Conservation (phyloP, 305 asterid genomes). For the Fraxinus greggii region DNA sequence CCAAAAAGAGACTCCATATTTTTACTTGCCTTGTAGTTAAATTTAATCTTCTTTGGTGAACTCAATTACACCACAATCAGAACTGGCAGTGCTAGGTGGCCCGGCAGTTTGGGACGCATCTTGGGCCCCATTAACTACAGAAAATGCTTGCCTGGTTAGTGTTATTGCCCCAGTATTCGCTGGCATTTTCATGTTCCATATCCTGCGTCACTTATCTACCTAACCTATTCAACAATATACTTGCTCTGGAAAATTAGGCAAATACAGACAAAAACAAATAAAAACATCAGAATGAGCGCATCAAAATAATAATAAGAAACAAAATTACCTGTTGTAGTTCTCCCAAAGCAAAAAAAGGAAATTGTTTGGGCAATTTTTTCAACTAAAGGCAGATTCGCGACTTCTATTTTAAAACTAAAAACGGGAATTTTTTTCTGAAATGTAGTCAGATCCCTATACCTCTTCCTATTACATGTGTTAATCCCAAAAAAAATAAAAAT, state of each 20-base stretch:
- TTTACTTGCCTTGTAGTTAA: constrained; percentile 56
- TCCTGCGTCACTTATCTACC: constrained; percentile 67
- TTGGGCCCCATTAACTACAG: constrained; percentile 76
- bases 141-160: constrained; percentile 62
- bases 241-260: constrained; percentile 42
- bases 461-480: background rate
- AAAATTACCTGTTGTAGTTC: background rate
- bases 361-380: background rate
- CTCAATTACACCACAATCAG: constrained; percentile 59
- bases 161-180: constrained; percentile 42
- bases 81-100: constrained; percentile 67
- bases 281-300: background rate
- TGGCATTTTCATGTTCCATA: constrained; percentile 61
- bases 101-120: constrained; percentile 59
- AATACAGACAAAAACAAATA: background rate
- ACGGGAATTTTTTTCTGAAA: background rate
- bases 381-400: background rate
- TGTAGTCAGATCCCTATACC: background rate
- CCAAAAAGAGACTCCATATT: background rate
- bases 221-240: constrained; percentile 47
- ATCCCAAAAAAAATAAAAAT: background rate
- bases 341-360: background rate
- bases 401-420: background rate
- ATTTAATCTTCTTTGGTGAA: constrained; percentile 68
- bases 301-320: background rate